Base-by-base conservation (phyloP, 2,329 filamentous ascomycete genomes). In the Alternaria alternata region DNA sequence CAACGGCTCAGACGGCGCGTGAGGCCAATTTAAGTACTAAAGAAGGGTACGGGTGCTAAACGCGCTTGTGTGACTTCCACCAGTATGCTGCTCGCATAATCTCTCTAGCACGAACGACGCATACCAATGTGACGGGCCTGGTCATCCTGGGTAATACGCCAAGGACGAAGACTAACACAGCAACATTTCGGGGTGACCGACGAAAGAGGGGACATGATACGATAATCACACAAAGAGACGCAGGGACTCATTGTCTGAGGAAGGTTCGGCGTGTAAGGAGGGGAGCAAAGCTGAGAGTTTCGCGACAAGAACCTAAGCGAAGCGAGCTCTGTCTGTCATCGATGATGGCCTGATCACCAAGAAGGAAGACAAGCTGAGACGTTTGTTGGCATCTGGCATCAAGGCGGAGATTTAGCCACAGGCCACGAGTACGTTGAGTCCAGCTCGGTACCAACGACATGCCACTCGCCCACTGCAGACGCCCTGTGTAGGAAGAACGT, bases 361-460 rank as follows among this genome's bases (percentile, higher is more conserved):
- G 46, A 26, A 49, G 46, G 30, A 49, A 49, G 46, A 49, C 32
- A 32, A 49, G 46, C 46, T 49, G 46, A 49, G 32, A 18, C 46
- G 20, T 49, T 36, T 49, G 32, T 22, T 36, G 46, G 34, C 46
- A 38, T 24, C 39, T 42, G 12, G 39, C 20, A 49, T 49, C 32
- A 36, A 49, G 46, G 46, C 46, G 46, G 46, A 38, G 46, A 49
- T 38, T 49, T 49, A 38, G 46, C 32, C 46, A 49, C 46, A 49
- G 14, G 46, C 46, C 20, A 38, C 46, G 14, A 32, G 46, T 26
- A 16, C 20, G 46, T 49, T 49, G 32, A 49, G 32, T 26, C 32
- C 46, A 49, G 30, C 46, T 49, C 46, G 32, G 32, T 49, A 49
- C 46, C 46, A 36, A 26, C 46, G 20, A 26, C 14, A 16, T 49